Conservation (phyloP, 2,329 filamentous ascomycete genomes). For the Aaosphaeria arxii region DNA sequence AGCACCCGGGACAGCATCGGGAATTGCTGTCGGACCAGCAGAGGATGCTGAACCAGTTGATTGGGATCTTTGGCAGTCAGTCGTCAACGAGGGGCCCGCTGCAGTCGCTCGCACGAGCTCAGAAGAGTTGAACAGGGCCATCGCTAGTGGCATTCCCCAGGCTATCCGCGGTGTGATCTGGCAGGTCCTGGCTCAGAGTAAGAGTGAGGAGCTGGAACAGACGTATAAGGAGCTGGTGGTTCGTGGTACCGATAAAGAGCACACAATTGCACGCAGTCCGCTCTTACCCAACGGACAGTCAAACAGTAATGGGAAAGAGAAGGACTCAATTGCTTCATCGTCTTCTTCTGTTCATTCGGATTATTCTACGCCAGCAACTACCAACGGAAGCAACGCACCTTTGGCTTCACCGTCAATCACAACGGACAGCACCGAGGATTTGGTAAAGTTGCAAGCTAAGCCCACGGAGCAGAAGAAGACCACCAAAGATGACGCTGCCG, state of each 20-base stretch:
- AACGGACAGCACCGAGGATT: slow-evolving; percentile 56
- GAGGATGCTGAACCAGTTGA: slow-evolving; percentile 75
- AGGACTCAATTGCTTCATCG: slow-evolving; percentile 70
- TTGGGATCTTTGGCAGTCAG: slow-evolving; percentile 96
- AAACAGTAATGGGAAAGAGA: slow-evolving; percentile 52
- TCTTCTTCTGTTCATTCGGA: slow-evolving; percentile 83
- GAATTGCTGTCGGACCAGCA: slow-evolving; percentile 72
- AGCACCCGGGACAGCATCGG: slow-evolving; percentile 81
- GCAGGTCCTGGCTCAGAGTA: slow-evolving; percentile 95
- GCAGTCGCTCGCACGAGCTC: slow-evolving; percentile 84
- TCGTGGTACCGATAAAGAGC: slow-evolving; percentile 77
- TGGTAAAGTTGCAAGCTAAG: slow-evolving; percentile 63
- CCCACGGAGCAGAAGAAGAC: slow-evolving; percentile 68
- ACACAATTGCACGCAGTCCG: slow-evolving; percentile 21
- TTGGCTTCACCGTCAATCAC: slow-evolving; percentile 54
- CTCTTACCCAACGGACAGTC: slow-evolving; percentile 47
- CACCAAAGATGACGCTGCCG: slow-evolving; percentile 73
- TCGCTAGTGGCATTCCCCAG: slow-evolving; percentile 88
- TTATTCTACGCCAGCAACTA: slow-evolving; percentile 60
- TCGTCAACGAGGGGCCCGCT: slow-evolving; percentile 90
- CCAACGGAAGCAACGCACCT: slow-evolving; percentile 42
- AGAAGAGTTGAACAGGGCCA: slow-evolving; percentile 85
- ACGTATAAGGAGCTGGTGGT: slow-evolving; percentile 81
- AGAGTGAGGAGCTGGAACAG: slow-evolving; percentile 82
- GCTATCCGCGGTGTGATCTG: slow-evolving; percentile 97